Evolutionary conservation across 495 filamentous ascomycete genomes (phyloP).

Genomic region (Penicillium cataractarum): DNA sequence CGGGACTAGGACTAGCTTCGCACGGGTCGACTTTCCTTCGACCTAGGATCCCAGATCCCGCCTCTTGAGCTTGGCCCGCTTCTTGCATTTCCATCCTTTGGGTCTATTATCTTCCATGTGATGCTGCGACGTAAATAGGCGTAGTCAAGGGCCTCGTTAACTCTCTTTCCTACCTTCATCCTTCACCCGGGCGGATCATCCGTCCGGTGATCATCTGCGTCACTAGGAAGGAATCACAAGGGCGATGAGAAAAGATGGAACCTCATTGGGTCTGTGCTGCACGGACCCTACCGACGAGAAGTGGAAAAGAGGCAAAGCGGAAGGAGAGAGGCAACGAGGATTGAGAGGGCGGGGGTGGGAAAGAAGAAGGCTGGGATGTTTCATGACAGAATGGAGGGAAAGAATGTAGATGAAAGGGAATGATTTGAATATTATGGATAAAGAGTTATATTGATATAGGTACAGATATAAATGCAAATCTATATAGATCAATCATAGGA

Average conservation of each 20-base stretch:
- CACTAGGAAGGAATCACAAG: constrained; percentile 26
- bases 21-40: not conserved
- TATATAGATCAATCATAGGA: not conserved
- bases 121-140: not conserved
- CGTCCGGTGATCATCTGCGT: constrained; percentile 28
- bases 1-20: constrained; percentile 1
- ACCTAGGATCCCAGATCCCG: not conserved
- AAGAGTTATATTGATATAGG: not conserved
- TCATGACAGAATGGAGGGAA: too few relatives aligned
- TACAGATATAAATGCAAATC: too few relatives aligned
- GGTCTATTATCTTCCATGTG: not conserved
- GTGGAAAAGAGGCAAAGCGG: constrained; percentile 3
- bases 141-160: too few relatives aligned
- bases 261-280: constrained; percentile 24
- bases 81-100: not conserved
- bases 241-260: not conserved
- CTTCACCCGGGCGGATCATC: constrained; percentile 15
- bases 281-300: constrained; percentile 17
- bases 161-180: too few relatives aligned
- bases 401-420: not conserved
- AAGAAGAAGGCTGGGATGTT: not conserved
- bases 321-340: not conserved
- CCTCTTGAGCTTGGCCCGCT: not conserved
- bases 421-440: not conserved
- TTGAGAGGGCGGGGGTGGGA: not conserved